A percentile compares a stretch with the other conserved stretches of the same genome.
Evolutionary conservation across 2,329 filamentous ascomycete species (phyloP).

Genomic region (Xylariaceae sp.): DNA sequence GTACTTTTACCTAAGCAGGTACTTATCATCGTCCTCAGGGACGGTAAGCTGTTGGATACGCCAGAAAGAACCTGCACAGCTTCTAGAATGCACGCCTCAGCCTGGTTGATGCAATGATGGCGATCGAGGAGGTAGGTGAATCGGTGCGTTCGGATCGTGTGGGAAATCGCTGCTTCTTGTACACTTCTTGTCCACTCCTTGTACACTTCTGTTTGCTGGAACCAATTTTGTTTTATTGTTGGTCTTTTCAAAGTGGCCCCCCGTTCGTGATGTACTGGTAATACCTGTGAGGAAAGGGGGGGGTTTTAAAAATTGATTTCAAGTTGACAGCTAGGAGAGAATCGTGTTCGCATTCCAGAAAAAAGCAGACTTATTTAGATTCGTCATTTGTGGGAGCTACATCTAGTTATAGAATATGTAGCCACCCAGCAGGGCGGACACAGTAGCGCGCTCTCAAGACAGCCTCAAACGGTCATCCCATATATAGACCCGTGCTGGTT

Average conservation of each 20-base stretch:
- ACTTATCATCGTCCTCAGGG: too few species aligned
- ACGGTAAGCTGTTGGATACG: too few species aligned
- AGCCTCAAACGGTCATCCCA: conserved; percentile 24
- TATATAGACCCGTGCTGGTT: conserved; percentile 28
- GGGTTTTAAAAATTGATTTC: neutral
- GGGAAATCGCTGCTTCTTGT: conserved; percentile 3
- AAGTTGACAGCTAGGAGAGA: neutral
- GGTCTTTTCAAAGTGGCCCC: conserved; percentile 1
- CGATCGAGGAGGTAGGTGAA: neutral
- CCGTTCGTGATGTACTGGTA: conserved; percentile 1
- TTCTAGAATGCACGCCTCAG: neutral
- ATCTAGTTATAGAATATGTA: conserved; percentile 5
- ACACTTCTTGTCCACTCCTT: too few species aligned
- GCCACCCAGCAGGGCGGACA: too few species aligned
- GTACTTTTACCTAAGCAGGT: too few species aligned
- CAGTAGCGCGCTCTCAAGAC: too few species aligned
- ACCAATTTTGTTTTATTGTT: neutral
- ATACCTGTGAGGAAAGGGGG: too few species aligned
- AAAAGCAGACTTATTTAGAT: neutral
- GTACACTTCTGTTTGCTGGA: neutral
- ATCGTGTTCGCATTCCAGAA: conserved; percentile 9
- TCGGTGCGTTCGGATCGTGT: too few species aligned
- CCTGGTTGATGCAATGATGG: neutral
- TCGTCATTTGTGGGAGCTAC: neutral
- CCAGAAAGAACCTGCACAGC: too few species aligned